Evolutionary conservation across 2,329 filamentous ascomycete species (phyloP).

Genomic region (Trichoderma gracile): DNA sequence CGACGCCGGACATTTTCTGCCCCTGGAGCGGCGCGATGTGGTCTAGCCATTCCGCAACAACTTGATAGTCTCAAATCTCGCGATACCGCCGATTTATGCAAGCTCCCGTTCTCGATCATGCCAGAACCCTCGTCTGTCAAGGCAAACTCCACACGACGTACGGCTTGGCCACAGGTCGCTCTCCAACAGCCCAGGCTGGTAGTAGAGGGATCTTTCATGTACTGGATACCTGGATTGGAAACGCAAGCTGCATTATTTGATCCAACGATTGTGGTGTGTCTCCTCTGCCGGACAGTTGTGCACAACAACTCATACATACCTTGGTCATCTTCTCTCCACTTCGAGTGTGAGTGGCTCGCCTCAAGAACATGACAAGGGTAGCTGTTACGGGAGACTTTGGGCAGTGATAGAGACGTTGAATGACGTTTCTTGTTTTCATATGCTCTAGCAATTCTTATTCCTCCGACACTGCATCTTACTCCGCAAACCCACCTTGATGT

Average conservation of each 20-base stretch:
- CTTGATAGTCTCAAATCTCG: background rate
- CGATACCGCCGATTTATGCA: background rate
- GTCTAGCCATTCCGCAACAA: background rate
- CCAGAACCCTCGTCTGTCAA: background rate
- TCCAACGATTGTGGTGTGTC: too few relatives aligned
- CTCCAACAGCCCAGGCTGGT: background rate
- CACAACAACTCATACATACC: background rate
- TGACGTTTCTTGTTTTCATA: too few relatives aligned
- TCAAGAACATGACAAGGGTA: background rate
- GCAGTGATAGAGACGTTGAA: too few relatives aligned
- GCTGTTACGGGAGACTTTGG: too few relatives aligned
- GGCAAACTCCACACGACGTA: constrained; percentile 45
- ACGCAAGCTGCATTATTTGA: too few relatives aligned
- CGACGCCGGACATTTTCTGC: background rate
- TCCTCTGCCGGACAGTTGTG: background rate
- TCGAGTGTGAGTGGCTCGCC: background rate
- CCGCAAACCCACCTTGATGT: background rate
- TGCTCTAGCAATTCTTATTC: too few relatives aligned
- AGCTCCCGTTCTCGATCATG: background rate
- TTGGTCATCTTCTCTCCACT: background rate
- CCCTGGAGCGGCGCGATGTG: background rate
- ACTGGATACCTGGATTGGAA: background rate
- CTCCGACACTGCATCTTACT: too few relatives aligned
- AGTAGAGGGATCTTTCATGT: background rate
- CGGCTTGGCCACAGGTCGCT: constrained; percentile 44